Evolutionary conservation across 2,329 filamentous ascomycete genomes (phyloP).

Genomic region (Epichloe uncinata): DNA sequence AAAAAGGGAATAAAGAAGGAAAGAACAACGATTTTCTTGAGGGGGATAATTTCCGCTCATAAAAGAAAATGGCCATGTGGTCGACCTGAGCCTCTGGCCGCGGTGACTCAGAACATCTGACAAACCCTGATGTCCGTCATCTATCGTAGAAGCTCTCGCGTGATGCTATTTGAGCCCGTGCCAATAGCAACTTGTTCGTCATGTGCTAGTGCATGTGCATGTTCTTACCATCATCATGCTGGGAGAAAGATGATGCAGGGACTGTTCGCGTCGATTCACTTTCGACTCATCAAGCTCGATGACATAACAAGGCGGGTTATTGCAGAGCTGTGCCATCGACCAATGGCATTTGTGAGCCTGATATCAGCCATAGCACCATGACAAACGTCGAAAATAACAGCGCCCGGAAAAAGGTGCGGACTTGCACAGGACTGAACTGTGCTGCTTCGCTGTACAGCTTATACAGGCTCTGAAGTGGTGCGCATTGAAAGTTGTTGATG

Average conservation of each 20-base stretch:
- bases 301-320: not conserved
- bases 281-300: too few relatives aligned
- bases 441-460: conserved; percentile 4
- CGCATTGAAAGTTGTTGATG: conserved; percentile 36
- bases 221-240: too few relatives aligned
- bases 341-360: conserved; percentile 18
- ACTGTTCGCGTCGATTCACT: too few relatives aligned
- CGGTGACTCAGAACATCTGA: not conserved
- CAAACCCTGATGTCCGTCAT: not conserved
- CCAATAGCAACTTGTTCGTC: not conserved
- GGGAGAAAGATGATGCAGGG: too few relatives aligned
- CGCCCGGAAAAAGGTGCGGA: conserved; percentile 27
- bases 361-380: conserved; percentile 29
- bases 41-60: too few relatives aligned
- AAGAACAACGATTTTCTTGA: not conserved
- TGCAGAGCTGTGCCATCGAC: not conserved
- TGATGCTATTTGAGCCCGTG: not conserved
- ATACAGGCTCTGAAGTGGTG: conserved; percentile 17
- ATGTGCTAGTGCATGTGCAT: not conserved
- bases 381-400: conserved; percentile 29
- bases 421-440: conserved; percentile 13
- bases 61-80: too few relatives aligned
- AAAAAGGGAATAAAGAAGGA: not conserved
- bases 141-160: not conserved
- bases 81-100: not conserved